phyloP scores from a whole-genome alignment of 1,284 basidiomycete genomes.

The Pseudozyma pruni region DNA sequence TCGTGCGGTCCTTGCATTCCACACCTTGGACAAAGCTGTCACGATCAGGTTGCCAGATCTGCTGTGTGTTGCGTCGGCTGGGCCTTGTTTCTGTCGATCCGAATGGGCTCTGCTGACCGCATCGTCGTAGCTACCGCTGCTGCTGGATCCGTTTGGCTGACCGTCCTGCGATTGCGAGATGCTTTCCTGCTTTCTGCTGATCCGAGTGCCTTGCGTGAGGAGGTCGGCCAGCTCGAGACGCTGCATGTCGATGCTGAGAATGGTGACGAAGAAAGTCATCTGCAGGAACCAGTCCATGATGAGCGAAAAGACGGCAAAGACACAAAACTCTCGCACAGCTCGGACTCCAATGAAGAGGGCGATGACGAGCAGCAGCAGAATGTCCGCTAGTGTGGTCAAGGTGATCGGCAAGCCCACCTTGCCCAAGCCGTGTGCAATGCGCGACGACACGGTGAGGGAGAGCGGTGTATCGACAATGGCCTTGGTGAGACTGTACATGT shows the following conservation, averaged over 20 bases:
- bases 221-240: slow-evolving; percentile 74
- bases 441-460: slow-evolving; percentile 87
- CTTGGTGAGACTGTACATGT: slow-evolving; percentile 92
- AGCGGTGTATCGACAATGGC: slow-evolving; percentile 90
- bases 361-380: slow-evolving; percentile 81
- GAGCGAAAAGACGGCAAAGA: slow-evolving; percentile 90
- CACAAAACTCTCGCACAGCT: slow-evolving; percentile 90
- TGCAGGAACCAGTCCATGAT: slow-evolving; percentile 96
- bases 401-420: slow-evolving; percentile 90
- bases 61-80: slow-evolving; percentile 3
- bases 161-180: slow-evolving; percentile 12
- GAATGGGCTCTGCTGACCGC: slow-evolving; percentile 4
- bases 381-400: slow-evolving; percentile 88
- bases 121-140: slow-evolving; percentile 12
- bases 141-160: not conserved
- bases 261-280: slow-evolving; percentile 89
- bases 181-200: slow-evolving; percentile 26
- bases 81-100: too few species aligned
- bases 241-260: slow-evolving; percentile 88
- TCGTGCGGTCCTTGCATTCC: slow-evolving; percentile 77
- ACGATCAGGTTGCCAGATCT: slow-evolving; percentile 28
- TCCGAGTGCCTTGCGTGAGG: slow-evolving; percentile 49
- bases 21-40: slow-evolving; percentile 28
- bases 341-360: slow-evolving; percentile 78
- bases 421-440: slow-evolving; percentile 87